Percentiles rank a stretch among this genome's conserved stretches.
These are phyloP conservation scores for Mollisia scopiformis DNA, from an alignment of 2,329 filamentous ascomycete genomes.

Conservation along the genomic window DNA sequence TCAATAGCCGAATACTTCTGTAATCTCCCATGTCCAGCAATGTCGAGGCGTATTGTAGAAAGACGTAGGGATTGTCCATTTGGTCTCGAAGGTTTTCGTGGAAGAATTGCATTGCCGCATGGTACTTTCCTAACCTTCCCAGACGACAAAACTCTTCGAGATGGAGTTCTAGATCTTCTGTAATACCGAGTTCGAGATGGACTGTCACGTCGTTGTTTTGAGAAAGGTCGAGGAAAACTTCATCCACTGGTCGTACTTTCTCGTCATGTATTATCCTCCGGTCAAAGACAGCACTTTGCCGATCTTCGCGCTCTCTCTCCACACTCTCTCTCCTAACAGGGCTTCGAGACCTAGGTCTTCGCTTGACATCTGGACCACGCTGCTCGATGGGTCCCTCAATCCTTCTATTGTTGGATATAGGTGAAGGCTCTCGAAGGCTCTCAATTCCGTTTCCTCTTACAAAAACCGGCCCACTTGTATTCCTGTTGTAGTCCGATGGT, in stretches of 20 bases:
- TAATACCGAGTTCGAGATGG: background rate
- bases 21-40: background rate
- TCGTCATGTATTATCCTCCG: background rate
- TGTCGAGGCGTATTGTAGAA: background rate
- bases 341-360: too few species aligned
- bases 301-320: background rate
- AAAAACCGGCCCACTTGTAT: too few species aligned
- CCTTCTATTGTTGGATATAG: too few species aligned
- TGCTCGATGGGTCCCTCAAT: too few species aligned
- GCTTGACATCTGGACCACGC: too few species aligned
- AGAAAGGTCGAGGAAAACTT: background rate
- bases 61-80: background rate
- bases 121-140: slow-evolving; percentile 23
- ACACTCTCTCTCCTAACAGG: too few species aligned
- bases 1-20: background rate
- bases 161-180: slow-evolving; percentile 5
- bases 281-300: background rate
- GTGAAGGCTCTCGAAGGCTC: too few species aligned
- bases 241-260: background rate
- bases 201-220: background rate
- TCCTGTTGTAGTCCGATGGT: too few species aligned
- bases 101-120: slow-evolving; percentile 19
- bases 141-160: slow-evolving; percentile 25
- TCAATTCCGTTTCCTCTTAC: too few species aligned
- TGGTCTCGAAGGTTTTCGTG: slow-evolving; percentile 1